Evolutionary conservation across 495 filamentous ascomycete species (phyloP).

Genomic region (Penicillium daleae): DNA sequence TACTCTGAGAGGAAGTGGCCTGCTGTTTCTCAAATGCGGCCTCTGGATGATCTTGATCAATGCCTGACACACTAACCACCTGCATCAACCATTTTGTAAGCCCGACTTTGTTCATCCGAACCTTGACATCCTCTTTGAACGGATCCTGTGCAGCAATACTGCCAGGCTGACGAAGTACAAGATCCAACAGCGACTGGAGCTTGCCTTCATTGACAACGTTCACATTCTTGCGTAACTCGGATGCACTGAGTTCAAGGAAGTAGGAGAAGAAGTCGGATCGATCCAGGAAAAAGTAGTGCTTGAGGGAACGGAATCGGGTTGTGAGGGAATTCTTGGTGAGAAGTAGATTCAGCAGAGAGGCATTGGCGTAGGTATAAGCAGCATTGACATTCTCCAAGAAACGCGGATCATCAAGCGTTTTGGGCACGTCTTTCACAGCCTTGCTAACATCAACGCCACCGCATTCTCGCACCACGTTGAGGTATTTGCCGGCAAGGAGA

Average conservation of each 20-base stretch:
- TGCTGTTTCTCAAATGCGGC: slow-evolving; percentile 58
- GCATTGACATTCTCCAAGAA: slow-evolving; percentile 95
- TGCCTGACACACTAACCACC: slow-evolving; percentile 91
- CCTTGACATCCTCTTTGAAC: slow-evolving; percentile 97
- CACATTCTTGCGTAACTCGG: slow-evolving; percentile 85
- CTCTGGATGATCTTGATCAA: slow-evolving; percentile 79
- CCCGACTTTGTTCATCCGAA: slow-evolving; percentile 92
- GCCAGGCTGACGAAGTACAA: slow-evolving; percentile 92
- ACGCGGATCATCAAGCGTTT: slow-evolving; percentile 84
- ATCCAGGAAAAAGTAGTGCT: slow-evolving; percentile 99
- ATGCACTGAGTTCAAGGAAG: slow-evolving; percentile 87
- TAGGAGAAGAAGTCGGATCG: slow-evolving; percentile 97
- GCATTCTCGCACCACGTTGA: slow-evolving; percentile 96
- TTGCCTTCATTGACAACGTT: slow-evolving; percentile 89
- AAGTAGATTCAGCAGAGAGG: slow-evolving; percentile 87
- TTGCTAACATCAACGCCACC: slow-evolving; percentile 95
- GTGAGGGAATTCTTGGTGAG: slow-evolving; percentile 91
- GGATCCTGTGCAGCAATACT: slow-evolving; percentile 92
- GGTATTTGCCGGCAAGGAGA: slow-evolving; percentile 91
- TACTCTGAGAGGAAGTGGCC: slow-evolving; percentile 49
- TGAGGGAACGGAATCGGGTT: slow-evolving; percentile 81
- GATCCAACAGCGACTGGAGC: slow-evolving; percentile 89
- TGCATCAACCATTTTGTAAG: slow-evolving; percentile 93
- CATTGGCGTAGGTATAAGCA: slow-evolving; percentile 94
- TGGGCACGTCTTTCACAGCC: slow-evolving; percentile 83